phyloP scores from a whole-genome alignment of 2,329 filamentous ascomycete genomes.

The Thelonectria discophora region DNA sequence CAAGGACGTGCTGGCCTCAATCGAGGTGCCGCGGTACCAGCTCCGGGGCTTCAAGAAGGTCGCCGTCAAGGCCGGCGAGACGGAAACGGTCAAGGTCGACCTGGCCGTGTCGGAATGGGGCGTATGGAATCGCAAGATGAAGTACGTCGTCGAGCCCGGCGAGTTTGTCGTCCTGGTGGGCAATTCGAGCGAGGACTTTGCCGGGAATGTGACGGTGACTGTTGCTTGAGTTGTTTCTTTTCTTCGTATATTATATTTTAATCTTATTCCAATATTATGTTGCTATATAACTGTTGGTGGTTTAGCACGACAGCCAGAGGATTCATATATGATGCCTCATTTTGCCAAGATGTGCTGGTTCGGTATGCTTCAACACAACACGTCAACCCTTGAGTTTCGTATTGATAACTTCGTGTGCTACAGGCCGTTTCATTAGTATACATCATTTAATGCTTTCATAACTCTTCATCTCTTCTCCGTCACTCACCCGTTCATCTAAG shows the following conservation, averaged over 20 bases:
- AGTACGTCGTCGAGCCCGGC: constrained; percentile 78
- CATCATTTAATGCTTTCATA: too few species aligned
- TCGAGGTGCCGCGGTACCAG: constrained; percentile 70
- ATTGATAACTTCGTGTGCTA: too few species aligned
- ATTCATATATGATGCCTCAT: too few species aligned
- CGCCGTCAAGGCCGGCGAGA: constrained; percentile 66
- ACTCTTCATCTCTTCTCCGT: too few species aligned
- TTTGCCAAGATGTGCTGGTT: too few species aligned
- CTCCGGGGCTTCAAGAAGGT: constrained; percentile 76
- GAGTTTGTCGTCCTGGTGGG: constrained; percentile 71
- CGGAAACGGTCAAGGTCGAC: constrained; percentile 59
- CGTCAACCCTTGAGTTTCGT: too few species aligned
- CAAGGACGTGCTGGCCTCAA: constrained; percentile 67
- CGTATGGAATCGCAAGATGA: constrained; percentile 68
- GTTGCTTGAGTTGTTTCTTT: constrained; percentile 46
- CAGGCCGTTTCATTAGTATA: too few species aligned
- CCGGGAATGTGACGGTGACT: constrained; percentile 64
- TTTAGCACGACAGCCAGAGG: too few species aligned
- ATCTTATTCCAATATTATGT: too few species aligned
- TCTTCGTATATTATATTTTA: not conserved
- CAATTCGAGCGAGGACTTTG: constrained; percentile 65
- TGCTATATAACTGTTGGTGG: too few species aligned
- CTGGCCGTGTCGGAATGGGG: constrained; percentile 65
- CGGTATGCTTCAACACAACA: too few species aligned
- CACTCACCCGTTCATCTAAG: too few species aligned